These are phyloP conservation scores for Nakataea oryzae DNA, from an alignment of 2,329 filamentous ascomycete genomes.

Conservation along the genomic window DNA sequence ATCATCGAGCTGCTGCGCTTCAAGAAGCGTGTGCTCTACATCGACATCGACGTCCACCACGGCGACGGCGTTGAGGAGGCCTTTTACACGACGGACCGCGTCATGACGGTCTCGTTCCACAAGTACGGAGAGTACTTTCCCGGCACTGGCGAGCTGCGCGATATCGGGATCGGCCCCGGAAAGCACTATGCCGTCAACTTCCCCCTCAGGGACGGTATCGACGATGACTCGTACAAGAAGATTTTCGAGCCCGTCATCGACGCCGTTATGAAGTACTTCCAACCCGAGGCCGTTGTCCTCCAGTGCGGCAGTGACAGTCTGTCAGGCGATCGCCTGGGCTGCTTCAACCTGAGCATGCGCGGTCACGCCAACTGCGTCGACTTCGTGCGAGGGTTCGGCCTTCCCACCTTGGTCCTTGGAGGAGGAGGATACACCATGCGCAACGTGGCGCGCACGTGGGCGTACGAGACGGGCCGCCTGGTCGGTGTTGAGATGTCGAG, in stretches of 20 bases:
- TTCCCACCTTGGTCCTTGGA: slow-evolving; percentile 85
- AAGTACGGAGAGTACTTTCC: slow-evolving; percentile 97
- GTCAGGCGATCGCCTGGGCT: slow-evolving; percentile 86
- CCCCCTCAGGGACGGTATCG: slow-evolving; percentile 82
- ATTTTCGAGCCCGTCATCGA: slow-evolving; percentile 89
- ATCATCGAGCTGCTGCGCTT: slow-evolving; percentile 86
- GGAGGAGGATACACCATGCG: slow-evolving; percentile 96
- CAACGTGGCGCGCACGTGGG: slow-evolving; percentile 95
- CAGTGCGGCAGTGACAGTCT: slow-evolving; percentile 95
- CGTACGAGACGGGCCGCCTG: slow-evolving; percentile 85
- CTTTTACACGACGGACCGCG: slow-evolving; percentile 73
- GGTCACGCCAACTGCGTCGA: slow-evolving; percentile 91
- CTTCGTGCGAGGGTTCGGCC: slow-evolving; percentile 75
- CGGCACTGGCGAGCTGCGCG: slow-evolving; percentile 77
- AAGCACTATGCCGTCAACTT: slow-evolving; percentile 90
- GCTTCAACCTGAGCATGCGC: slow-evolving; percentile 95
- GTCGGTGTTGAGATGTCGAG: slow-evolving; percentile 73
- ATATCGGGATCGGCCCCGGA: slow-evolving; percentile 77
- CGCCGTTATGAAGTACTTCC: slow-evolving; percentile 77
- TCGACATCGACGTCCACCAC: slow-evolving; percentile 84
- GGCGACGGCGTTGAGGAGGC: slow-evolving; percentile 80
- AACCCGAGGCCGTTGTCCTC: slow-evolving; percentile 83
- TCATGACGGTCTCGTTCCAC: slow-evolving; percentile 89
- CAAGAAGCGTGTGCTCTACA: slow-evolving; percentile 92
- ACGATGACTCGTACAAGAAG: slow-evolving; percentile 78